These are phyloP conservation scores for Knufia fluminis DNA, from an alignment of 2,329 filamentous ascomycete species.

Conservation along the genomic window DNA sequence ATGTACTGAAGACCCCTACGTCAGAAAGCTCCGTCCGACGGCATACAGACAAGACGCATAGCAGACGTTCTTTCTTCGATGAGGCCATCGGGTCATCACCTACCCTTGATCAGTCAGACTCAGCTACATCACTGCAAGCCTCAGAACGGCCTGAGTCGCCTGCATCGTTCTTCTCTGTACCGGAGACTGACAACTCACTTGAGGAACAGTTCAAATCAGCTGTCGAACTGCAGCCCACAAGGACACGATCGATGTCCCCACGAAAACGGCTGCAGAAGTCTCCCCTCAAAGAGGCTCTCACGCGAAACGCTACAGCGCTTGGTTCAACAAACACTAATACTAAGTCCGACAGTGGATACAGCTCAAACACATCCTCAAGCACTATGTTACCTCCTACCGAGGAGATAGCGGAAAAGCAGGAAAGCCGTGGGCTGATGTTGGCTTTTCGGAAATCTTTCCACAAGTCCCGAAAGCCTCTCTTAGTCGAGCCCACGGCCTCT, in stretches of 20 bases:
- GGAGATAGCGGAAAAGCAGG: neutral
- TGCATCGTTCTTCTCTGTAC: conserved; percentile 3
- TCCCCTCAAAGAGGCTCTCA: neutral
- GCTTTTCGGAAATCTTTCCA: neutral
- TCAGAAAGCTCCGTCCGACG: neutral
- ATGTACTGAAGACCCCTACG: neutral
- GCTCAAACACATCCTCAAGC: conserved; percentile 19
- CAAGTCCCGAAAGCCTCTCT: neutral
- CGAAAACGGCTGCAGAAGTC: conserved; percentile 8
- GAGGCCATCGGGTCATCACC: neutral
- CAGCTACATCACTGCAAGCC: neutral
- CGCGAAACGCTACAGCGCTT: no score
- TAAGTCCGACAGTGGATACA: conserved; percentile 24
- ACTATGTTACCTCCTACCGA: conserved; percentile 6
- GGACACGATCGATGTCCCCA: neutral
- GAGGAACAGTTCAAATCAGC: conserved; percentile 14
- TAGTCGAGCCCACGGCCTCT: neutral
- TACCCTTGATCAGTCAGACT: neutral
- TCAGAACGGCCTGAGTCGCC: neutral
- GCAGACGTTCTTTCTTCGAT: conserved; percentile 1
- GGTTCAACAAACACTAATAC: conserved; percentile 6
- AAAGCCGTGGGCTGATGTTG: neutral
- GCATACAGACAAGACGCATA: neutral
- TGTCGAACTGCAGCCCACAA: conserved; percentile 12
- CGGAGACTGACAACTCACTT: neutral